Base-by-base conservation (phyloP, 1,284 basidiomycete species). In the Melanopsichium pennsylvanicum region DNA sequence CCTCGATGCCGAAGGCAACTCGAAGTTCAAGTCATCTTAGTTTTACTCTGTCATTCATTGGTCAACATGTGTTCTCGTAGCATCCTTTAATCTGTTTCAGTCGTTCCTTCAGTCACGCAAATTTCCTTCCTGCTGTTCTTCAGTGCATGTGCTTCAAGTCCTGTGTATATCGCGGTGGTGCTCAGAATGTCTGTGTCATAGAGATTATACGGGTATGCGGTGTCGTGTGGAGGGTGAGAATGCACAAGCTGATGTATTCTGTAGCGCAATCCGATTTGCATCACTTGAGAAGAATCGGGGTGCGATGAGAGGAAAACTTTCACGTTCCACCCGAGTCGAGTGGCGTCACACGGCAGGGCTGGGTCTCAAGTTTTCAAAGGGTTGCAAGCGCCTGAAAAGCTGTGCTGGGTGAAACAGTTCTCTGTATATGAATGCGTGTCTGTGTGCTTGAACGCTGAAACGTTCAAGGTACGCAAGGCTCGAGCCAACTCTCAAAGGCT, bases 1-100 rank as follows among this genome's bases (percentile, higher is more conserved):
- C 31, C 19, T 74, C 15, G 58, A 64, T n/a, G 39, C 36, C 9
- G 58, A 72, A 26, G 72, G 72, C 43, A 63, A 61, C 46, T 56
- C 61, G 19, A 66, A 49, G 49, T 63, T 72, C 59, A 60, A 55
- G 54, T 42, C 50, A 22, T 37, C 46, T 12, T 67, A 4, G n/a
- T n/a, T 27, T 10, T 26, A 3, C 19, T 25, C 5, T 43, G 1
- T 9, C 21, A 21, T n/a, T 34, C 22, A 16, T 27, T n/a, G n/a
- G n/a, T n/a, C n/a, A n/a, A n/a, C 37, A 11, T 18, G 26, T 7
- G 26, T 15, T 25, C 34, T 21, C n/a, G 13, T 21, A 5, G 16
- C 44, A 37, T 37, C 37, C 33, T 13, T 23, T 29, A 29, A 29
- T 29, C 27, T 29, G 27, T 29, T 29, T 13, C 13, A 29, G 27